Base-by-base conservation (phyloP, 805 yeast species). In the Gaillardinia entomophila region DNA sequence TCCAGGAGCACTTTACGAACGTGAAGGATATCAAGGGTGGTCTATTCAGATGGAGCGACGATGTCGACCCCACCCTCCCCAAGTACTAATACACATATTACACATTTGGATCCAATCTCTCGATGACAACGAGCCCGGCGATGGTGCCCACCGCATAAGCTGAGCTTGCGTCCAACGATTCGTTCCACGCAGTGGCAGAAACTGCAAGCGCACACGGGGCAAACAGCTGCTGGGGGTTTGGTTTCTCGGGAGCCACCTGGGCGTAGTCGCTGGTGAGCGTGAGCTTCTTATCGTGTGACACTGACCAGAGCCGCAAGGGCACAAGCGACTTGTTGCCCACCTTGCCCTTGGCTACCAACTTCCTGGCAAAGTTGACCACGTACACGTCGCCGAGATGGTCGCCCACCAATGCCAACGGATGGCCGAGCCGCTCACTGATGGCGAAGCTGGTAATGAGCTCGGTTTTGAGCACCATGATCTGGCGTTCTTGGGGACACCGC, bases 21-120 rank as follows among this genome's bases (percentile, higher is more conserved):
- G 85, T 76, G 0, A 70, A 58, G 32, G 96, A 90, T 51, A 65
- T 90, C 4, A 62, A 53, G 8, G 97, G 97, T 2, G 98, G 98
- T 0, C 60, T 88, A 16, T 62, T 67, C 33, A 69, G 62, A 41
- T 88, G 94, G 84, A 71, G 82, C 33, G 67, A 58, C 12, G 62
- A 64, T 1, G 62, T 85, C 2, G 90, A 88, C 44, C 57, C 66
- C 0, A 41, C 45, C 0, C 65, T 86, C 30, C 95, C 95, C 8
- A 66, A 66, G 26, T 86, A 85, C 45, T 85, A 56, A 46, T 12
- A 15, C 7, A 30, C 28, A 29, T 31, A 11, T 15, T 26, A 12
- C 12, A 6, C 11, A 6, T 32, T 28, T 14, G 57, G 49, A 35
- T 62, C 68, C 24, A 66, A 43, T 33, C 63, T 46, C 37, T 68